These are phyloP conservation scores for Shiraia bambusicola DNA, from an alignment of 2,329 filamentous ascomycete genomes.

Conservation along the genomic window DNA sequence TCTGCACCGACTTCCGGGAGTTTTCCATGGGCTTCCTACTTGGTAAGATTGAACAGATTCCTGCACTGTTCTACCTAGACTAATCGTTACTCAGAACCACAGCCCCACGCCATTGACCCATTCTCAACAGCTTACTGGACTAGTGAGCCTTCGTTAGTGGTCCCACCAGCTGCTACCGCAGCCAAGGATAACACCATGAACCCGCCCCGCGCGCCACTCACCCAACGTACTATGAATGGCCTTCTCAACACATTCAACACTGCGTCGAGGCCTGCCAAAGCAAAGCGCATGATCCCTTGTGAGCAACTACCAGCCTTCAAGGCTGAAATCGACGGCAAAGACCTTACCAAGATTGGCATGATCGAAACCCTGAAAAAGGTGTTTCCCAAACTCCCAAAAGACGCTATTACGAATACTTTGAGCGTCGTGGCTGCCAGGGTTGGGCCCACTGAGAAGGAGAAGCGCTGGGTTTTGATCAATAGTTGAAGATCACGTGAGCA, in stretches of 20 bases:
- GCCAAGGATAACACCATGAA: conserved; percentile 39
- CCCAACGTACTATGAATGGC: conserved; percentile 41
- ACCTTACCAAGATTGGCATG: conserved; percentile 72
- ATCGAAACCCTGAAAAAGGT: conserved; percentile 74
- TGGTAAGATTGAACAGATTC: conserved; percentile 53
- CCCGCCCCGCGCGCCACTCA: conserved; percentile 46
- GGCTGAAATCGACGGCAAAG: conserved; percentile 66
- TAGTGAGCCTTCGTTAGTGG: conserved; percentile 24
- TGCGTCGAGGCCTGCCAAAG: conserved; percentile 39
- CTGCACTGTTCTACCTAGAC: not conserved
- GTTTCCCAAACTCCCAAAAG: conserved; percentile 70
- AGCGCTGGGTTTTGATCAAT: conserved; percentile 58
- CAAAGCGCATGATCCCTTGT: conserved; percentile 55
- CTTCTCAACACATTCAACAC: conserved; percentile 33
- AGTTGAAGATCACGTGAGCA: conserved; percentile 6
- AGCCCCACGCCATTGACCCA: conserved; percentile 71
- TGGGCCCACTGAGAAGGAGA: conserved; percentile 63
- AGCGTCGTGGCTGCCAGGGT: conserved; percentile 65
- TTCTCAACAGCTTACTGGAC: conserved; percentile 82
- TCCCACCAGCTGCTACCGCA: conserved; percentile 7
- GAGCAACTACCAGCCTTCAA: conserved; percentile 69
- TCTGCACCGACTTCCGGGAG: conserved; percentile 54
- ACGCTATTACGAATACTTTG: conserved; percentile 70
- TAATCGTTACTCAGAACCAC: conserved; percentile 41
- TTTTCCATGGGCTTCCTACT: conserved; percentile 76